These are phyloP conservation scores for Aureobasidium namibiae DNA, from an alignment of 2,329 filamentous ascomycete species.

Conservation along the genomic window DNA sequence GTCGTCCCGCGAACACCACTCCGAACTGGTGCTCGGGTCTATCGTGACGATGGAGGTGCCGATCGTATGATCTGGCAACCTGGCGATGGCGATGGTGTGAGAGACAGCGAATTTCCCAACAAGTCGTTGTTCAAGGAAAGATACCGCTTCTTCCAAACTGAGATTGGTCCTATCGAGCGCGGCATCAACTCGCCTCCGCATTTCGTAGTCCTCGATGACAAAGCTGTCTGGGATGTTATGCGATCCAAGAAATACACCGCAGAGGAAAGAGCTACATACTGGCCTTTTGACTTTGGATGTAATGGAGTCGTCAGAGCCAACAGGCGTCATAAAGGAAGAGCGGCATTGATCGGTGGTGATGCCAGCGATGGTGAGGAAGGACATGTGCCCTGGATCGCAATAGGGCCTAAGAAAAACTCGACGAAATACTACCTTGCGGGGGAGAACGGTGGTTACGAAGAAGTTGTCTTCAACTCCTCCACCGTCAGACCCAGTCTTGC, in stretches of 20 bases:
- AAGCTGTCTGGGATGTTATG: slow-evolving; percentile 27
- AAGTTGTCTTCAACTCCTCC: neutral
- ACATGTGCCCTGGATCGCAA: slow-evolving; percentile 15
- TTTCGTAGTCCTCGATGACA: slow-evolving; percentile 34
- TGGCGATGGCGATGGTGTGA: slow-evolving; percentile 30
- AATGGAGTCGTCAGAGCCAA: slow-evolving; percentile 24
- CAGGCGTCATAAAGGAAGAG: slow-evolving; percentile 31
- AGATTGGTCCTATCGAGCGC: slow-evolving; percentile 23
- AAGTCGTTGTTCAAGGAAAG: slow-evolving; percentile 19
- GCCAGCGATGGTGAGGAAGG: slow-evolving; percentile 14
- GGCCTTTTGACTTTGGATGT: slow-evolving; percentile 32
- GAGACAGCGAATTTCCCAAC: slow-evolving; percentile 22
- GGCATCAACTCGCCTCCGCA: slow-evolving; percentile 27
- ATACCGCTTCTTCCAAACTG: slow-evolving; percentile 32
- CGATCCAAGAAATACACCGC: slow-evolving; percentile 23
- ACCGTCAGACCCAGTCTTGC: neutral
- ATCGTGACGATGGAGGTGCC: slow-evolving; percentile 13
- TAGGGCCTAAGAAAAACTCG: slow-evolving; percentile 15
- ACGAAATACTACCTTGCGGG: slow-evolving; percentile 24
- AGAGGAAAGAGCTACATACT: slow-evolving; percentile 22
- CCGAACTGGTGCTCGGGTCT: neutral
- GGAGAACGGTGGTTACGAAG: slow-evolving; percentile 12
- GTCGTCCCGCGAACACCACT: neutral
- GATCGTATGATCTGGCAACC: slow-evolving; percentile 31
- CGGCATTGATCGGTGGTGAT: slow-evolving; percentile 21